A percentile compares a stretch with the other conserved stretches of the same genome.
Evolutionary conservation across 139 green algal species (phyloP).

Genomic region (Axilococcus clingmanii): DNA sequence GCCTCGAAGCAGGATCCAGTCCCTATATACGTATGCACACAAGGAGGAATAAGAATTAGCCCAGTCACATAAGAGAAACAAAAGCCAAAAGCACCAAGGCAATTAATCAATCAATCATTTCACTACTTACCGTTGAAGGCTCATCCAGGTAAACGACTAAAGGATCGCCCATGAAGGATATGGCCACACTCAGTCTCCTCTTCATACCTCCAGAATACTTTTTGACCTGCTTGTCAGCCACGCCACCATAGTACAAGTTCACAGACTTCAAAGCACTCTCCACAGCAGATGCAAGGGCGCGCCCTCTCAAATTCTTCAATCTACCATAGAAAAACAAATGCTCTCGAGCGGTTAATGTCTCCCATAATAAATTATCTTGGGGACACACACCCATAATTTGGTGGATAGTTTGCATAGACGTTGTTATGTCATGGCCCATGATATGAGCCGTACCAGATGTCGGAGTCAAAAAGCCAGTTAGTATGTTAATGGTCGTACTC

Average conservation of each 20-base stretch:
- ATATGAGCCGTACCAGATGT: conserved; percentile 49
- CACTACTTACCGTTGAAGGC: conserved; percentile 72
- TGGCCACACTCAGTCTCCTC: conserved; percentile 71
- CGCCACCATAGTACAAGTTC: conserved; percentile 22
- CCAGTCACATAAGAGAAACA: background rate
- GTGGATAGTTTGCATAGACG: conserved; percentile 58
- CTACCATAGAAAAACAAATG: conserved; percentile 83
- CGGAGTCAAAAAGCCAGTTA: conserved; percentile 30
- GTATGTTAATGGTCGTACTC: conserved; percentile 26
- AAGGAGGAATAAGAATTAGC: background rate
- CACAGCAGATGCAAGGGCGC: conserved; percentile 11
- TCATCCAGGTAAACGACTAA: conserved; percentile 82
- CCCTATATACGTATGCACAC: too few relatives aligned
- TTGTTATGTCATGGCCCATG: conserved; percentile 54
- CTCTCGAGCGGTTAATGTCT: conserved; percentile 71
- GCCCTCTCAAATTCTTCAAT: conserved; percentile 51
- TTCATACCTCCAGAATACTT: conserved; percentile 80
- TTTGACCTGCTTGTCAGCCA: conserved; percentile 32
- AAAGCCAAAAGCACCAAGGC: background rate
- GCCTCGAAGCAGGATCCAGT: conserved; percentile 79
- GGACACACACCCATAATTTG: conserved; percentile 82
- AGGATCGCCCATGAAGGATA: conserved; percentile 68
- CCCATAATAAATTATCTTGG: conserved; percentile 89
- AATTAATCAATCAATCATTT: background rate
- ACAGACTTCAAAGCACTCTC: conserved; percentile 26